Evolutionary conservation across 2,329 filamentous ascomycete genomes (phyloP).

Genomic region (Tolypocladium cylindrosporum): DNA sequence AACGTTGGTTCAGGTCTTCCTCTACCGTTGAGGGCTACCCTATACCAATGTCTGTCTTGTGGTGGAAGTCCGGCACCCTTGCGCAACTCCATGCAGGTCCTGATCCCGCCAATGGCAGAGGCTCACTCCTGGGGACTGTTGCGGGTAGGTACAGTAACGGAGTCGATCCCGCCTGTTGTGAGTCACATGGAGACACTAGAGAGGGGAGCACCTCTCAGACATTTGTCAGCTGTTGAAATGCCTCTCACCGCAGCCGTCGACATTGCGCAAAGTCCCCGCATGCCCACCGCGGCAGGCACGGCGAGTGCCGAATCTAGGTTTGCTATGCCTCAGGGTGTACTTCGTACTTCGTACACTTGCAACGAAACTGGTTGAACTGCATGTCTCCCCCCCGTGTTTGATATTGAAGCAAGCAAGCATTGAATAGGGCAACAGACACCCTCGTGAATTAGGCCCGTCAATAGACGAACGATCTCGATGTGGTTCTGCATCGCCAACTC

Average conservation of each 20-base stretch:
- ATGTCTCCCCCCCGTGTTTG: neutral
- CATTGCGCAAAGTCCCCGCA: neutral
- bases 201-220: neutral
- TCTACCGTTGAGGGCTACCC: neutral
- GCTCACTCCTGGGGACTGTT: neutral
- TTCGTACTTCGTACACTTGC: neutral
- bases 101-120: neutral
- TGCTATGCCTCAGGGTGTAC: too few species aligned
- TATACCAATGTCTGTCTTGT: neutral
- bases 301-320: neutral
- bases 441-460: neutral
- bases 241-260: neutral
- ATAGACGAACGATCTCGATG: neutral
- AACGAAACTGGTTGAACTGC: neutral
- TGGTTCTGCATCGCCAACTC: neutral
- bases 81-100: neutral
- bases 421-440: neutral
- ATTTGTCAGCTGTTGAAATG: neutral
- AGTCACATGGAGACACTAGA: neutral
- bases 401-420: neutral
- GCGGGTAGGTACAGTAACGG: neutral
- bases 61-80: neutral
- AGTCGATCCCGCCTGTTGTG: neutral
- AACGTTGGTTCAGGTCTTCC: neutral
- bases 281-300: too few species aligned